A percentile compares a stretch with the other conserved stretches of the same genome.
These are phyloP conservation scores for Marasmius oreades DNA, from an alignment of 1,284 basidiomycete genomes.

Conservation along the genomic window DNA sequence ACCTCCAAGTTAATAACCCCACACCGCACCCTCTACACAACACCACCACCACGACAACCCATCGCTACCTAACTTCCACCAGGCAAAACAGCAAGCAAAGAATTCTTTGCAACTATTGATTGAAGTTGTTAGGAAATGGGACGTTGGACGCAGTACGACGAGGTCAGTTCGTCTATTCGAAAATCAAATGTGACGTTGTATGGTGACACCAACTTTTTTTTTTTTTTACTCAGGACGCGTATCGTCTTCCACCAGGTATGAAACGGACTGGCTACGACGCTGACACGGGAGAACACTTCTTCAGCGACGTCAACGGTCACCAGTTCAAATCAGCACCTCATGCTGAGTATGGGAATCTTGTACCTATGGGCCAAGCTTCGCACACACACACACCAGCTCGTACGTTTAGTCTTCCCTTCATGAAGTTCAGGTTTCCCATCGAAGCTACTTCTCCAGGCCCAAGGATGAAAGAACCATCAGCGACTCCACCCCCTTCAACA, in stretches of 20 bases:
- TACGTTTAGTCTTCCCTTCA: too few relatives aligned
- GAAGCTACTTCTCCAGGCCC: too few relatives aligned
- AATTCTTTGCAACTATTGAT: too few relatives aligned
- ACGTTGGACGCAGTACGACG: conserved; percentile 5
- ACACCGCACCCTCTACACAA: too few relatives aligned
- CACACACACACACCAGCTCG: too few relatives aligned
- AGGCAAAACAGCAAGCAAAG: too few relatives aligned
- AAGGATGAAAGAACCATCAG: too few relatives aligned
- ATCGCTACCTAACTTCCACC: too few relatives aligned
- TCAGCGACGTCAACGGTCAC: conserved; percentile 17
- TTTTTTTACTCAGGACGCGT: conserved; percentile 1
- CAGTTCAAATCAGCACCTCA: conserved; percentile 16
- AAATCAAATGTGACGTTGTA: neutral
- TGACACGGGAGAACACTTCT: conserved; percentile 14
- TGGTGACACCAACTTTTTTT: neutral
- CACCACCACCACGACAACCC: too few relatives aligned
- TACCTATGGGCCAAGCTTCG: neutral
- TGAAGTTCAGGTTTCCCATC: too few relatives aligned
- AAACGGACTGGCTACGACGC: conserved; percentile 6
- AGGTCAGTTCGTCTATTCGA: neutral
- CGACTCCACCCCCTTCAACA: too few relatives aligned
- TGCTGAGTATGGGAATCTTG: neutral
- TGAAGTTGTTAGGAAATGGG: neutral
- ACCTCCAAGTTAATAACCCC: too few relatives aligned
- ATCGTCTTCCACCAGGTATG: conserved; percentile 1